Evolutionary conservation across 768 basidiomycete genomes (phyloP).

Genomic region (Tulasnella sp.): DNA sequence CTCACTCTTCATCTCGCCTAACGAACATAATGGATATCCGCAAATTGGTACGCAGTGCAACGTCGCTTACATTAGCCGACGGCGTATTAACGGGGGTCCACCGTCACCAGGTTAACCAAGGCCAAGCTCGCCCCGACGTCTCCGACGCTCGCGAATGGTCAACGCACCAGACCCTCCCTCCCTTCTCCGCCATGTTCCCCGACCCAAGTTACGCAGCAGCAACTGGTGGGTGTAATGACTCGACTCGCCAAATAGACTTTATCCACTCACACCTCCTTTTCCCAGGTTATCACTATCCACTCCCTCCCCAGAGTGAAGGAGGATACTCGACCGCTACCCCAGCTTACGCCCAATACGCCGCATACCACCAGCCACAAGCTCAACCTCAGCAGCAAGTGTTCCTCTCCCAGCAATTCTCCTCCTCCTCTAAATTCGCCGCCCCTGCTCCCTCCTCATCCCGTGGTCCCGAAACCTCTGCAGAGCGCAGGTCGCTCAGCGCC

Average conservation of each 20-base stretch:
- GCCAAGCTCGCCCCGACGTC: slow-evolving; percentile 14
- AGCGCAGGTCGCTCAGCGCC: slow-evolving; percentile 21
- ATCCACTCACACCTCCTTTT: background rate
- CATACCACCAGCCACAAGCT: slow-evolving; percentile 13
- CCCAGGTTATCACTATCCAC: slow-evolving; percentile 24
- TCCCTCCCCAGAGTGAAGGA: slow-evolving; percentile 22
- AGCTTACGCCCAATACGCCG: slow-evolving; percentile 10
- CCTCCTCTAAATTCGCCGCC: slow-evolving; percentile 1
- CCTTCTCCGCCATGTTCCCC: slow-evolving; percentile 19
- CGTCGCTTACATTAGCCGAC: background rate
- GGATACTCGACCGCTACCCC: background rate
- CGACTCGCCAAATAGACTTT: background rate
- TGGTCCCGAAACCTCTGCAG: slow-evolving; percentile 19
- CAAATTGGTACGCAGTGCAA: slow-evolving; percentile 10
- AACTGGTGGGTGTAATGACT: background rate
- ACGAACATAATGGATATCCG: slow-evolving; percentile 22
- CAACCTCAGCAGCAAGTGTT: slow-evolving; percentile 9
- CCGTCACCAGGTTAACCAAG: background rate
- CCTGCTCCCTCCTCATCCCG: background rate
- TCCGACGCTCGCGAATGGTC: slow-evolving; percentile 18
- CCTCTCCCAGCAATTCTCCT: slow-evolving; percentile 19
- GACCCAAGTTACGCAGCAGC: background rate
- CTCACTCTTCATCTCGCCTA: background rate
- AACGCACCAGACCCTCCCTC: slow-evolving; percentile 23
- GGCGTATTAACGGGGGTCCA: background rate